phyloP scores from a whole-genome alignment of 164 flowering plant genomes.

The Stephania japonica region DNA sequence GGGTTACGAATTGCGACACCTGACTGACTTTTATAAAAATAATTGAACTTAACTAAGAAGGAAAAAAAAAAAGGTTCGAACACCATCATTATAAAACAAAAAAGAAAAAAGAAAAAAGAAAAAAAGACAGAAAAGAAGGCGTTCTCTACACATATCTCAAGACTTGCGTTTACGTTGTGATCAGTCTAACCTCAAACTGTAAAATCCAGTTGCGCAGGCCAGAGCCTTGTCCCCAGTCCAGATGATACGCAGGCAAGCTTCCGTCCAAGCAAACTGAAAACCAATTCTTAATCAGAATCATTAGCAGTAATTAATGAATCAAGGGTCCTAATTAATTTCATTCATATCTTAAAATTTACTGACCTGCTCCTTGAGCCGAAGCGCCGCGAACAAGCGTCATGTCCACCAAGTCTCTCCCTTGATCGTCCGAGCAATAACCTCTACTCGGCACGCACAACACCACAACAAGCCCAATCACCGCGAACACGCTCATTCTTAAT shows the following conservation, averaged over 20 bases:
- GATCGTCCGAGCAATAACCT: slow-evolving; percentile 15
- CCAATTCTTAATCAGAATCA: too few species aligned
- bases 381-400: slow-evolving; percentile 71
- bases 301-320: too few species aligned
- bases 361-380: slow-evolving; percentile 56
- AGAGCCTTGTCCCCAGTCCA: slow-evolving; percentile 70
- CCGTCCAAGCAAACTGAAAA: slow-evolving; percentile 98
- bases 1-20: too few species aligned
- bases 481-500: slow-evolving; percentile 1
- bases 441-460: slow-evolving; percentile 26
- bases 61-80: too few species aligned
- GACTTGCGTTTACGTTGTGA: too few species aligned
- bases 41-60: too few species aligned
- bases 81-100: too few species aligned
- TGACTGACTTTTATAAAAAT: too few species aligned
- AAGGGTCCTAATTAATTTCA: too few species aligned
- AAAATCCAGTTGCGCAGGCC: slow-evolving; percentile 86
- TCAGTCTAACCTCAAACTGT: slow-evolving; percentile 99
- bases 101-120: background rate
- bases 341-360: too few species aligned
- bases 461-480: slow-evolving; percentile 16
- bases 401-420: slow-evolving; percentile 30
- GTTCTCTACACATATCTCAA: too few species aligned
- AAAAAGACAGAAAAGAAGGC: too few species aligned
- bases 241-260: slow-evolving; percentile 86